phyloP scores from a whole-genome alignment of 495 filamentous ascomycete genomes.

The Viridothelium virens region DNA sequence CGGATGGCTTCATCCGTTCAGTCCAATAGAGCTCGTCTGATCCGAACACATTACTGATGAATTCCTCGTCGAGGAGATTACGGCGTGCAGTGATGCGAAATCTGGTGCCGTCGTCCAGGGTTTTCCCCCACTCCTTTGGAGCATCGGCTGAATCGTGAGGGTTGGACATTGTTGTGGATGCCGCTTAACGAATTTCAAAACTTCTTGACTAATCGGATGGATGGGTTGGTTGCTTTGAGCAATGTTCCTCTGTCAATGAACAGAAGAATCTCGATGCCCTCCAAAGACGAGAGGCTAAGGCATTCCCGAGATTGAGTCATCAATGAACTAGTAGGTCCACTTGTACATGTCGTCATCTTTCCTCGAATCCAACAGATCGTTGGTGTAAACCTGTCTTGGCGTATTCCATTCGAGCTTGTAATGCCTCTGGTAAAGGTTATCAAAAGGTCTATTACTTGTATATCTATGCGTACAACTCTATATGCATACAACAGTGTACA shows the following conservation, averaged over 20 bases:
- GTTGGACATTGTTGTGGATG: too few species aligned
- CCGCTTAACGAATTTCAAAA: too few species aligned
- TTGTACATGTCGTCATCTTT: too few species aligned
- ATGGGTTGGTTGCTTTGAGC: too few species aligned
- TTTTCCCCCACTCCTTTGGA: neutral
- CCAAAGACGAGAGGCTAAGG: neutral
- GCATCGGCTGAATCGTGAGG: too few species aligned
- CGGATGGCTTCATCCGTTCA: conserved; percentile 15
- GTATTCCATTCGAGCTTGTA: neutral
- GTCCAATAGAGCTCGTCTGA: conserved; percentile 32
- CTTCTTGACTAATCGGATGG: too few species aligned
- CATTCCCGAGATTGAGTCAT: neutral
- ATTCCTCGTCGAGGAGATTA: conserved; percentile 21
- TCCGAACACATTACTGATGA: conserved; percentile 31
- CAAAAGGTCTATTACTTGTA: neutral
- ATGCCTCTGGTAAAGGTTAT: neutral
- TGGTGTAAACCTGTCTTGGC: too few species aligned
- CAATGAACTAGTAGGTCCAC: neutral
- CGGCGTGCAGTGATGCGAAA: conserved; percentile 28
- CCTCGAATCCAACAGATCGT: too few species aligned
- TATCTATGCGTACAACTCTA: neutral
- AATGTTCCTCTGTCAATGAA: too few species aligned
- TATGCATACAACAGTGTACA: neutral
- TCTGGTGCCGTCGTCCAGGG: neutral
- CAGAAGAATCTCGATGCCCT: too few species aligned